Conservation (phyloP, 2,329 filamentous ascomycete species). For the Penicillium hesseltinei region DNA sequence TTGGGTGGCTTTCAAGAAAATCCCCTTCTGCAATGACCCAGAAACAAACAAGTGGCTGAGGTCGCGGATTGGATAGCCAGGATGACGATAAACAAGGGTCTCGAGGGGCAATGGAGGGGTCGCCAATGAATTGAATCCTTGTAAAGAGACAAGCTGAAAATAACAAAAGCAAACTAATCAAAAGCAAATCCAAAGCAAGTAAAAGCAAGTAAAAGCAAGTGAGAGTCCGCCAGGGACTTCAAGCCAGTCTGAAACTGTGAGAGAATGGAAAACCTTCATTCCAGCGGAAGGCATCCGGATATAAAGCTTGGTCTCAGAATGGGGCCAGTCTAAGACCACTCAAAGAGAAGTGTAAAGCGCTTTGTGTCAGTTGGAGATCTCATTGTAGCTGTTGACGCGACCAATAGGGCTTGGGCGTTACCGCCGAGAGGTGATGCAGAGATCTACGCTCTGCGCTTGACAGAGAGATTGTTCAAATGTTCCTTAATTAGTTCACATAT, state of each 20-base stretch:
- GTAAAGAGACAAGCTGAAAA: background rate
- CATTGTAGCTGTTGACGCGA: background rate
- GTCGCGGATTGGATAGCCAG: conserved; percentile 17
- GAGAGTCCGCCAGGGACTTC: background rate
- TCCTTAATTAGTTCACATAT: conserved; percentile 22
- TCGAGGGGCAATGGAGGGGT: conserved; percentile 8
- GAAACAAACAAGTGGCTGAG: conserved; percentile 2
- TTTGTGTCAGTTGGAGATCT: conserved; percentile 6
- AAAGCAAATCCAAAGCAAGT: background rate
- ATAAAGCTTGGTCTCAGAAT: conserved; percentile 23
- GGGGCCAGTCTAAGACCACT: background rate
- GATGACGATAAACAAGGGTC: conserved; percentile 14
- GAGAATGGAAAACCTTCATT: background rate
- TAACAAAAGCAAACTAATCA: background rate
- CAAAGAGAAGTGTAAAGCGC: conserved; percentile 7
- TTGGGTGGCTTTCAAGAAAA: conserved; percentile 2
- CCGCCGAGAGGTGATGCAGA: conserved; percentile 18
- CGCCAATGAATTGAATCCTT: conserved; percentile 11
- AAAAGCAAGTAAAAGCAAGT: background rate
- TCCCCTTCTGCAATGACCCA: conserved; percentile 10
- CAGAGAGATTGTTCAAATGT: background rate
- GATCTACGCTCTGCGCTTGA: conserved; percentile 11
- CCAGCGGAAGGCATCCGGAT: conserved; percentile 20
- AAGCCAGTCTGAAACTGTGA: background rate
- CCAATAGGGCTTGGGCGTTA: conserved; percentile 17